Conservation (phyloP, 345 rosid species). For the Euphorbia tirucalli region DNA sequence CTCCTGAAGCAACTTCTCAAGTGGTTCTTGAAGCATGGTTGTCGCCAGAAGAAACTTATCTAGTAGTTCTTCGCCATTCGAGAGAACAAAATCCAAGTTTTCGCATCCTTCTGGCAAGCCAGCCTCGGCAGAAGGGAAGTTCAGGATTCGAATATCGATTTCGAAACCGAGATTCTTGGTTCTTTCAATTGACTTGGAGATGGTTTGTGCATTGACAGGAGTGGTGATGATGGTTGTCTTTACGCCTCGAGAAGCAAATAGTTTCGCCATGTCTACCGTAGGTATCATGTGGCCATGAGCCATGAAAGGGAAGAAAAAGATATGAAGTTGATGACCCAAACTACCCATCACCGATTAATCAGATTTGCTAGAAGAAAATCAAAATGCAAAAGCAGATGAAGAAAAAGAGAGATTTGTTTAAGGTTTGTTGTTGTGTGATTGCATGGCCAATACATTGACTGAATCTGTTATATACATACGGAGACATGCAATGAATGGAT, state of each 20-base stretch:
- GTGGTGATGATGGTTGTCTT: slow-evolving; percentile 52
- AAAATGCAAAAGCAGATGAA: not conserved
- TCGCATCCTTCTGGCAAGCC: slow-evolving; percentile 29
- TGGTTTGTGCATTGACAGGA: slow-evolving; percentile 29
- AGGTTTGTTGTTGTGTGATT: not conserved
- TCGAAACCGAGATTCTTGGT: slow-evolving; percentile 28
- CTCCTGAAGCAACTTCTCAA: slow-evolving; percentile 19
- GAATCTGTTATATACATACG: too few relatives aligned
- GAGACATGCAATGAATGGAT: too few relatives aligned
- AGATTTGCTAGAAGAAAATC: too few relatives aligned
- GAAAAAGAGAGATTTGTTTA: not conserved
- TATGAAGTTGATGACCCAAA: slow-evolving; percentile 27
- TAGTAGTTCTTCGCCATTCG: not conserved
- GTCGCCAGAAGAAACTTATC: slow-evolving; percentile 12
- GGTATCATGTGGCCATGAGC: slow-evolving; percentile 65
- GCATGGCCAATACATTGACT: too few relatives aligned
- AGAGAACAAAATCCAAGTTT: not conserved
- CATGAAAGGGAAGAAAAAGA: slow-evolving; percentile 49
- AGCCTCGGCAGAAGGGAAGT: slow-evolving; percentile 41
- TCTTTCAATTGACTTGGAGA: slow-evolving; percentile 30
- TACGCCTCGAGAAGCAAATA: slow-evolving; percentile 41
- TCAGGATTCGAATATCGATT: slow-evolving; percentile 30
- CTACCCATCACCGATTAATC: slow-evolving; percentile 15
- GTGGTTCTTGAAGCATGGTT: slow-evolving; percentile 24
- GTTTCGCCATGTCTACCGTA: slow-evolving; percentile 47